Evolutionary conservation across 345 rosid genomes (phyloP), one percentile per base, ranked within the genome.

Genomic region (Moricandia moricandioides): DNA sequence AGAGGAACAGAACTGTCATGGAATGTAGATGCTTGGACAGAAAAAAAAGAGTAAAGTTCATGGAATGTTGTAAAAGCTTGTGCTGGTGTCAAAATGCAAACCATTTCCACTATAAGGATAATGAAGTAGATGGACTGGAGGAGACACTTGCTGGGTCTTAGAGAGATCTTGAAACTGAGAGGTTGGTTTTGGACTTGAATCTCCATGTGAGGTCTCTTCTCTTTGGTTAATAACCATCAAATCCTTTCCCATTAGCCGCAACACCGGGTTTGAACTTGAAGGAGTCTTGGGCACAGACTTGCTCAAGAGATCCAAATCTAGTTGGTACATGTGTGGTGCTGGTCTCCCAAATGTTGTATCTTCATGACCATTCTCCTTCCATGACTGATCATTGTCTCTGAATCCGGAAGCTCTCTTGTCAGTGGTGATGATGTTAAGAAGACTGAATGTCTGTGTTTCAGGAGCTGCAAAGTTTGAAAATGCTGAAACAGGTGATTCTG

Each of bases 231-330:
- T 83, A 81, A 95, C 92, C 93, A 93, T 84, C 73, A 95, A 81
- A 72, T 95, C 88, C 85, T 95, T 95, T 9, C 99, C 99, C 99
- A 95, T 95, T 78, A 95, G 82, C 84, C 99, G 87, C 55, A 95
- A 88, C 61, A 92, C 70, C 5, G 97, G 96, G 83, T 87, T 90
- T 24, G 88, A 69, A 82, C 80, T 88, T 27, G 89, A 71, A 77
- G 76, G 63, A 59, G 7, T 29, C 29, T 14, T 21, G 0, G 64
- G 67, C 26, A 59, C 30, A 65, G 81, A 11, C 69, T 78, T 66
- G 56, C 67, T 70, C 29, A 45, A 10, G 39, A 63, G 8, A 55
- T 51, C 68, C 6, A 66, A 39, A 49, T 66, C 64, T 66, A 51
- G 77, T 12, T 35, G 63, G 30, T 29, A 49, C 49, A 49, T 47